Conservation (phyloP, 257 asterid species). For the Forsythia suspensa region DNA sequence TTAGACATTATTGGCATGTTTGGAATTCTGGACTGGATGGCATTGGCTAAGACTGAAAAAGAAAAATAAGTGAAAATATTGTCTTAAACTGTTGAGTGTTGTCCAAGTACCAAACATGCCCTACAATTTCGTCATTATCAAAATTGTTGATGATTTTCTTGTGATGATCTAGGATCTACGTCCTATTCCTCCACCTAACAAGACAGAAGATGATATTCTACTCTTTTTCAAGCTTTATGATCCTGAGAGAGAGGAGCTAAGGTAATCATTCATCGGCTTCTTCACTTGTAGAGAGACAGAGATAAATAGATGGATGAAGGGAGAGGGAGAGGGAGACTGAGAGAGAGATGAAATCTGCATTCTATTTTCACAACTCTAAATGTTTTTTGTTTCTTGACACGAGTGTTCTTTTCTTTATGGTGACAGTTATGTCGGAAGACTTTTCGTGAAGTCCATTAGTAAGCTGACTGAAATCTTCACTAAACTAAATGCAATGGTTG, state of each 20-base stretch:
- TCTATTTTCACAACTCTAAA: background rate
- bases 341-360: background rate
- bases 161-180: slow-evolving; percentile 34
- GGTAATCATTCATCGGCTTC: slow-evolving; percentile 30
- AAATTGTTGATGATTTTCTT: slow-evolving; percentile 20
- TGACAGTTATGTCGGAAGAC: slow-evolving; percentile 47
- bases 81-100: background rate
- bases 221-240: slow-evolving; percentile 55
- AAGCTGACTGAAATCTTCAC: slow-evolving; percentile 41
- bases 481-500: slow-evolving; percentile 48
- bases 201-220: slow-evolving; percentile 47
- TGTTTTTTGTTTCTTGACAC: background rate
- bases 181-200: slow-evolving; percentile 39
- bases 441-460: slow-evolving; percentile 38
- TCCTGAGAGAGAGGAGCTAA: slow-evolving; percentile 51
- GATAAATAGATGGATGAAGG: background rate
- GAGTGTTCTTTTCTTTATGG: background rate
- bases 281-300: background rate
- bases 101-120: slow-evolving; percentile 11
- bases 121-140: slow-evolving; percentile 2
- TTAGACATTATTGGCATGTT: background rate
- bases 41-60: background rate
- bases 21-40: background rate
- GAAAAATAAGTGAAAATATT: background rate
- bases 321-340: background rate